These are phyloP conservation scores for Suhomyces prunicola DNA, from an alignment of 805 yeast species.

Conservation along the genomic window DNA sequence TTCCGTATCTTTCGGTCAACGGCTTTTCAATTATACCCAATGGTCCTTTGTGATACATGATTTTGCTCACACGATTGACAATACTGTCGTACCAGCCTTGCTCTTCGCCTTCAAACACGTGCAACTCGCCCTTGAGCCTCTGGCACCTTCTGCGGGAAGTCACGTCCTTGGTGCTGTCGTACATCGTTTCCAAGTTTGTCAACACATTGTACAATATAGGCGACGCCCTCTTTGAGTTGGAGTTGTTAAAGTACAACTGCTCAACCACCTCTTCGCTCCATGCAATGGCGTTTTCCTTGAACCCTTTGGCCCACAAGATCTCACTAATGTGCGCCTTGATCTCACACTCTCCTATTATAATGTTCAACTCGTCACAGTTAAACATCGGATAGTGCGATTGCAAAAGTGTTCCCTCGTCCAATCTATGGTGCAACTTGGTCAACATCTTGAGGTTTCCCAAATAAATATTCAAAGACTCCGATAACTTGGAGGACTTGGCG, in stretches of 20 bases:
- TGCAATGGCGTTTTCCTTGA: conserved; percentile 34
- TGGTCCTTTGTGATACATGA: conserved; percentile 41
- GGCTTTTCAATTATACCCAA: conserved; percentile 41
- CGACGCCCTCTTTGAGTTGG: conserved; percentile 22
- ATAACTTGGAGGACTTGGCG: conserved; percentile 21
- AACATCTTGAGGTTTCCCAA: conserved; percentile 31
- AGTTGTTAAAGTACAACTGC: conserved; percentile 29
- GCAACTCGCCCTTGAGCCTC: conserved; percentile 21
- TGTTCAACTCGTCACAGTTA: conserved; percentile 28
- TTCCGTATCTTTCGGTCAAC: conserved; percentile 37
- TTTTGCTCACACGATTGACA: conserved; percentile 32
- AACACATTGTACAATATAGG: conserved; percentile 30
- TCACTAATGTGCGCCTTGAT: conserved; percentile 39
- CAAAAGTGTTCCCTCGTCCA: conserved; percentile 14
- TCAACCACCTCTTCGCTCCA: conserved; percentile 44
- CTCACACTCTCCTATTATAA: conserved; percentile 29
- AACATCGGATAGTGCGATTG: conserved; percentile 37
- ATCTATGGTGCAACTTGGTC: conserved; percentile 14
- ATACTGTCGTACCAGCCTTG: conserved; percentile 33
- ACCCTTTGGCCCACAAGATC: conserved; percentile 41
- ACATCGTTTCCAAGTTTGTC: conserved; percentile 32
- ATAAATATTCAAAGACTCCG: conserved; percentile 34
- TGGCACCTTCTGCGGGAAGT: conserved; percentile 26
- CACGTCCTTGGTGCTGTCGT: conserved; percentile 21
- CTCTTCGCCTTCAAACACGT: conserved; percentile 23